Evolutionary conservation across 2,329 filamentous ascomycete species (phyloP).

Genomic region (Dothistroma pini): DNA sequence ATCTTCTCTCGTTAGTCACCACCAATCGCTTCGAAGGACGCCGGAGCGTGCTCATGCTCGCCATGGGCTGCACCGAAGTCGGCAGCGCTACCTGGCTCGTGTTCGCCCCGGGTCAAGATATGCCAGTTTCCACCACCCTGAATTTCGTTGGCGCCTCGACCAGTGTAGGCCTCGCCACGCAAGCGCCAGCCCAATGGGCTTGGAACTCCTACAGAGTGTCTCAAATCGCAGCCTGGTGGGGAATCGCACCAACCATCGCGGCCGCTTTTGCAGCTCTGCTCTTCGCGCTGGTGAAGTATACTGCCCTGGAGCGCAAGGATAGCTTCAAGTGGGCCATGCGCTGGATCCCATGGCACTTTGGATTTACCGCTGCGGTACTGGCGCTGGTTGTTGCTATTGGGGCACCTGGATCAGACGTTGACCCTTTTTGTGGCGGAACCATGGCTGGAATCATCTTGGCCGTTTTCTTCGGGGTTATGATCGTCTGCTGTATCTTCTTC

Average conservation of each 20-base stretch:
- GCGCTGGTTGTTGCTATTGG: slow-evolving; percentile 56
- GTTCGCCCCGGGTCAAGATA: slow-evolving; percentile 49
- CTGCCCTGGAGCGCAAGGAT: slow-evolving; percentile 46
- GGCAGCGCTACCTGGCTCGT: slow-evolving; percentile 54
- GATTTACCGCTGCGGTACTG: slow-evolving; percentile 44
- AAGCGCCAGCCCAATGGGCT: slow-evolving; percentile 33
- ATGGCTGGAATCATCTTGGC: slow-evolving; percentile 54
- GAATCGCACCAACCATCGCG: slow-evolving; percentile 46
- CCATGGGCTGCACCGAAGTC: slow-evolving; percentile 24
- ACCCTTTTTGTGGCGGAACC: slow-evolving; percentile 38
- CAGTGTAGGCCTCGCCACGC: slow-evolving; percentile 41
- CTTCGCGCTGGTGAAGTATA: slow-evolving; percentile 47
- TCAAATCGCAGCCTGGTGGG: slow-evolving; percentile 55
- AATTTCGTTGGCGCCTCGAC: slow-evolving; percentile 48
- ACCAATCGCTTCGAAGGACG: slow-evolving; percentile 44
- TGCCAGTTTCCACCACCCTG: slow-evolving; percentile 59
- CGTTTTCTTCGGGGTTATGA: slow-evolving; percentile 48
- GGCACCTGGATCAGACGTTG: slow-evolving; percentile 46
- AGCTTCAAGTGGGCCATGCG: slow-evolving; percentile 48
- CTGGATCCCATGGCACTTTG: slow-evolving; percentile 48
- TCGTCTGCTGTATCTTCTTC: slow-evolving; percentile 52
- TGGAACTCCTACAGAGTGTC: slow-evolving; percentile 50
- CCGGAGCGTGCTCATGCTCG: slow-evolving; percentile 54
- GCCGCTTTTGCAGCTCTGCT: slow-evolving; percentile 45
- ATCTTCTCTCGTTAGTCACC: slow-evolving; percentile 36